Evolutionary conservation across 2,329 filamentous ascomycete genomes (phyloP), one percentile per base, ranked within the genome.

Genomic region (Cephalotrichum gorgonifer): DNA sequence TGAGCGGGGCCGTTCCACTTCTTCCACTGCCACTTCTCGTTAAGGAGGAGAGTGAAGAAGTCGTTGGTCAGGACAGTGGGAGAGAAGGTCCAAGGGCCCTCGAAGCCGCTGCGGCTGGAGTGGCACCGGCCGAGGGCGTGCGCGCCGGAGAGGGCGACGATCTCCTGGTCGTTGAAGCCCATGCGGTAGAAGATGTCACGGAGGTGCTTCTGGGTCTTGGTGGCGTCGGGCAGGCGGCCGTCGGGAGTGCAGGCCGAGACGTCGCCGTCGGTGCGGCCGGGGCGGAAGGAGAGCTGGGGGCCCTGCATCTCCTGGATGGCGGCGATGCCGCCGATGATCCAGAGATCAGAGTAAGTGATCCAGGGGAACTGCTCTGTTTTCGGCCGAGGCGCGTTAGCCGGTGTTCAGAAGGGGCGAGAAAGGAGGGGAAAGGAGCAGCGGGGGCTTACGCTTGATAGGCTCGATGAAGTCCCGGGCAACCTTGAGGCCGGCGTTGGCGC

Each of bases 141-240:
- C 44, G 86, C 89, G 57, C 89, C 89, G 23, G 77, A 76, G 48
- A 97, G 79, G 27, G 91, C 93, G 43, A 96, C 91, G 63, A 97
- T 97, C 70, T 96, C 90, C 62, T 86, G 86, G 71, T 98, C 91
- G 68, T 93, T 85, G 78, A 96, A 97, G 57, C 91, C 91, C 91
- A 97, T 97, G 64, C 91, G 88, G 68, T 83, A 80, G 71, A 97
- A 98, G 74, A 97, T 91, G 71, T 80, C 79, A 61, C 93, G 85
- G 59, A 97, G 78, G 71, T 97, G 91, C 62, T 82, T 79, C 53
- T 82, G 74, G 53, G 79, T 85, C 76, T 96, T 80, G 58, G 80
- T 67, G 47, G 78, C 91, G 64, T 98, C 89, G 54, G 90, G 77
- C 27, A 81, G 76, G 67, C 91, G 89, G 56, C 93, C 93, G 62